These are phyloP conservation scores for Mortierella sp. DNA, from an alignment of 371 early-diverging fungal genomes.

Conservation along the genomic window DNA sequence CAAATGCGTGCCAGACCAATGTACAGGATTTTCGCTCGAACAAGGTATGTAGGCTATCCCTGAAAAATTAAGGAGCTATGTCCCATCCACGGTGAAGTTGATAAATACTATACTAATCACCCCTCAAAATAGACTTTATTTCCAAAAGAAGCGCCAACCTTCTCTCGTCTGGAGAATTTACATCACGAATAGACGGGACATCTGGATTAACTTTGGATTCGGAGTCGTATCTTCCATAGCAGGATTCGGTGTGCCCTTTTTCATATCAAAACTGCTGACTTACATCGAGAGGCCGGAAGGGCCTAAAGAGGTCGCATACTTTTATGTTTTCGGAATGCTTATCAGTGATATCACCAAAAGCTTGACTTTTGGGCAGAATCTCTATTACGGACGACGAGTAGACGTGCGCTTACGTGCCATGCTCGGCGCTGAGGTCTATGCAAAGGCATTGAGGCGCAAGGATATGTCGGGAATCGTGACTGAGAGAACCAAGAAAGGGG, in stretches of 20 bases:
- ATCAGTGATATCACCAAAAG: constrained; percentile 56
- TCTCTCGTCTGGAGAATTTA: constrained; percentile 50
- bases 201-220: constrained; percentile 42
- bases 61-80: neutral
- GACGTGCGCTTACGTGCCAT: constrained; percentile 61
- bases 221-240: constrained; percentile 57
- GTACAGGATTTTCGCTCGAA: constrained; percentile 48
- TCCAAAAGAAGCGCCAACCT: constrained; percentile 8
- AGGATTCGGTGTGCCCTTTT: constrained; percentile 61
- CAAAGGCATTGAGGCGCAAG: constrained; percentile 63
- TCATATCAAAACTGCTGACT: constrained; percentile 59
- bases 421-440: constrained; percentile 66
- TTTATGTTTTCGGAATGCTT: constrained; percentile 64
- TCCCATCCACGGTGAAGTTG: neutral
- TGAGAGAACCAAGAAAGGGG: constrained; percentile 32
- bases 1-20: constrained; percentile 49
- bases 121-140: constrained; percentile 14
- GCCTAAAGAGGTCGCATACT: constrained; percentile 58
- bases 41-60: constrained; percentile 18
- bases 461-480: constrained; percentile 61
- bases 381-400: constrained; percentile 64
- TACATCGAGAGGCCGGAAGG: constrained; percentile 56
- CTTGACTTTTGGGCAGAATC: constrained; percentile 58
- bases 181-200: constrained; percentile 35
- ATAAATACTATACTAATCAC: neutral